phyloP scores from a whole-genome alignment of 2,329 filamentous ascomycete species.

The Elsinoe perseae region DNA sequence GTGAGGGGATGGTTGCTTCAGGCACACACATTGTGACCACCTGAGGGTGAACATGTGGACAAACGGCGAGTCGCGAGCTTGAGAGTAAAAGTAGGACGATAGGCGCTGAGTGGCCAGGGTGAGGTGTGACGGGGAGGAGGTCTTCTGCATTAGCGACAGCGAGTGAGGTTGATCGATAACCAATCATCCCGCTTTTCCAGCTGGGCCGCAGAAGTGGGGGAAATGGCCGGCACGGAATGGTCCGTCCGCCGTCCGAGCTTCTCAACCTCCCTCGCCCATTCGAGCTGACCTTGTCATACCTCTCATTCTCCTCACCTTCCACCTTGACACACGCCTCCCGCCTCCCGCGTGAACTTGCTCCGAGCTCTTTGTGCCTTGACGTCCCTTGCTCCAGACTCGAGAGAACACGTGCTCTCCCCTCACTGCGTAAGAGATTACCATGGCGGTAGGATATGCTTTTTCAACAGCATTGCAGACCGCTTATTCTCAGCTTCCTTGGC shows the following conservation, averaged over 20 bases:
- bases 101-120: conserved; percentile 8
- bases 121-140: conserved; percentile 12
- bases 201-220: neutral
- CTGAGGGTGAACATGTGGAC: conserved; percentile 11
- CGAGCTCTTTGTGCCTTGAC: conserved; percentile 1
- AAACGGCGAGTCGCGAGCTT: conserved; percentile 6
- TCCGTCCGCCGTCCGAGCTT: conserved; percentile 13
- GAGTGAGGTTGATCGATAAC: conserved; percentile 13
- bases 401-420: conserved; percentile 6
- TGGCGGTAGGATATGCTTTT: neutral
- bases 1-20: neutral
- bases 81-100: conserved; percentile 12
- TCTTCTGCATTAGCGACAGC: conserved; percentile 9
- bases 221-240: conserved; percentile 11
- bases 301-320: neutral
- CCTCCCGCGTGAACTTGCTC: conserved; percentile 13
- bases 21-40: conserved; percentile 5
- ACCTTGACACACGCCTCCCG: conserved; percentile 1
- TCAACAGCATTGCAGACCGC: conserved; percentile 1
- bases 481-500: neutral
- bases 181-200: conserved; percentile 13
- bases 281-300: too few species aligned
- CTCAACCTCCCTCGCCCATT: conserved; percentile 8
- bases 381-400: conserved; percentile 3
- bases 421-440: neutral